These are phyloP conservation scores for Termitomyces sp. DNA, from an alignment of 768 basidiomycete species.

Conservation along the genomic window DNA sequence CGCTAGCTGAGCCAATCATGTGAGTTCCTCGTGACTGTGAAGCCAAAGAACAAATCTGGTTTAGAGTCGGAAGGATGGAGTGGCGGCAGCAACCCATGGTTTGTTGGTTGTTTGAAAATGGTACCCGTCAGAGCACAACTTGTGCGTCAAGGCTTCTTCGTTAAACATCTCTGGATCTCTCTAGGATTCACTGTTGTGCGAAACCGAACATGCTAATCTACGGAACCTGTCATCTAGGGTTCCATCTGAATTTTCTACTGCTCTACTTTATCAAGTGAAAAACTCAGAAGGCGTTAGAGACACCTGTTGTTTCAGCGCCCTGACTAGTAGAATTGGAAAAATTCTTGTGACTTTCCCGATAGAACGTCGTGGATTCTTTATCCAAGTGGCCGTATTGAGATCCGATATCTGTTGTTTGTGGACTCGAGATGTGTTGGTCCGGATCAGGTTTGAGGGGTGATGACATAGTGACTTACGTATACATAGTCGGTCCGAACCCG, in stretches of 20 bases:
- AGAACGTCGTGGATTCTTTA: not conserved
- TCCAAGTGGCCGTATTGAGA: slow-evolving; percentile 7
- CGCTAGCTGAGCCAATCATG: not conserved
- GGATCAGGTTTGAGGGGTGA: not conserved
- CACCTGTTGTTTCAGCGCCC: not conserved
- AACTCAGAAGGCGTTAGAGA: not conserved
- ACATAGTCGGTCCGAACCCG: slow-evolving; percentile 8
- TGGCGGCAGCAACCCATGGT: not conserved
- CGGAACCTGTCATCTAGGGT: not conserved
- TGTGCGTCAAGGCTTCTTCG: not conserved
- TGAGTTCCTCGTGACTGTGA: slow-evolving; percentile 3
- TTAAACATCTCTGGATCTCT: not conserved
- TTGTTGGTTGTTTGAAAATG: slow-evolving; percentile 10
- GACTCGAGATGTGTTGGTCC: slow-evolving; percentile 1
- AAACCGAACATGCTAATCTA: not conserved
- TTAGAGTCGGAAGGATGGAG: not conserved
- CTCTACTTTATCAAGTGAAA: not conserved
- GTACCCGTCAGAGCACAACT: not conserved
- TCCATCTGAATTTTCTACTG: not conserved
- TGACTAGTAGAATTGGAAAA: not conserved
- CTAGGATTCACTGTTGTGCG: not conserved
- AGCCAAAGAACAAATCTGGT: slow-evolving; percentile 1
- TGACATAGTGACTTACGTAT: slow-evolving; percentile 5
- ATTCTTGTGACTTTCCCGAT: slow-evolving; percentile 1
- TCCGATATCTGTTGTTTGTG: slow-evolving; percentile 10